These are phyloP conservation scores for Jacaranda copaia DNA, from an alignment of 257 asterid species.

Conservation along the genomic window DNA sequence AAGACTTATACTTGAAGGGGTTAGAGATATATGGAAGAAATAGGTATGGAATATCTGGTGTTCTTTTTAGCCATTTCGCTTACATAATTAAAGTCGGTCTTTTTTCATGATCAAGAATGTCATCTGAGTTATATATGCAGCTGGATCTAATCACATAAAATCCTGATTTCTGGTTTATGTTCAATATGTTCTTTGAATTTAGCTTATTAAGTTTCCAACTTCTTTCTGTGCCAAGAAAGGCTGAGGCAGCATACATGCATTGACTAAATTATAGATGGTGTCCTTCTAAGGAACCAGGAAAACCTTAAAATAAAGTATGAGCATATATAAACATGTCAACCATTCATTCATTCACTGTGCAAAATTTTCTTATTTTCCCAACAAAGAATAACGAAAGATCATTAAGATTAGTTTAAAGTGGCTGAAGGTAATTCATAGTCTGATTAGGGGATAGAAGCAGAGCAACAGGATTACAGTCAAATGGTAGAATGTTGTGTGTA, in stretches of 20 bases:
- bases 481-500: not conserved
- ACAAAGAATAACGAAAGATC: not conserved
- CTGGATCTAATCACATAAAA: not conserved
- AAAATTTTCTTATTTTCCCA: not conserved
- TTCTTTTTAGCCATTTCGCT: constrained; percentile 19
- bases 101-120: constrained; percentile 29
- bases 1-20: constrained; percentile 87
- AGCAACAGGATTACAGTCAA: not conserved
- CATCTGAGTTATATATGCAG: constrained; percentile 24
- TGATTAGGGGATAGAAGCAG: no score
- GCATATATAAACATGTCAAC: not conserved
- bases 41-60: constrained; percentile 55
- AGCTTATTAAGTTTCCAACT: not conserved
- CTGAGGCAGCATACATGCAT: not conserved
- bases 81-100: not conserved
- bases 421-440: not conserved
- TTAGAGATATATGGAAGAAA: constrained; percentile 93
- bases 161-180: not conserved
- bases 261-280: not conserved
- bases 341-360: constrained; percentile 1
- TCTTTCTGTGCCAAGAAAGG: constrained; percentile 8
- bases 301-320: not conserved
- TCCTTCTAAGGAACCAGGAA: not conserved
- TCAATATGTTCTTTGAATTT: not conserved
- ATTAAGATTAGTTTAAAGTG: not conserved